Evolutionary conservation across 2,329 filamentous ascomycete species (phyloP).

Genomic region (Cercospora sp.): DNA sequence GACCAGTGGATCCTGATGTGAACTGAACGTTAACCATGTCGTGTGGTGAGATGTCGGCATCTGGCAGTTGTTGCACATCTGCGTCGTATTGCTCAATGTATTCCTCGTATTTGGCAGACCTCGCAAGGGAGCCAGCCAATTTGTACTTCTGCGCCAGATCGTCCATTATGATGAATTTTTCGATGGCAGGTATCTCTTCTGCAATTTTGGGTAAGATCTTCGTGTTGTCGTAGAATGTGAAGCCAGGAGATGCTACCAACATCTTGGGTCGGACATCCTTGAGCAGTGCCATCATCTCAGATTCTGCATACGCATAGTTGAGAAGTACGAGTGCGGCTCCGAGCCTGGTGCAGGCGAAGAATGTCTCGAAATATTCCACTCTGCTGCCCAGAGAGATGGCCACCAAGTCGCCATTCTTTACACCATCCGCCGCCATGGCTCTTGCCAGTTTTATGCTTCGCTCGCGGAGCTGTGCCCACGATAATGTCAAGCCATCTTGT

Average conservation of each 20-base stretch:
- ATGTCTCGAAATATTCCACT: conserved; percentile 36
- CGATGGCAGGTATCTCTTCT: conserved; percentile 42
- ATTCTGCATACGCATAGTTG: conserved; percentile 73
- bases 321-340: conserved; percentile 61
- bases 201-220: conserved; percentile 55
- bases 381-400: conserved; percentile 36
- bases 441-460: conserved; percentile 32
- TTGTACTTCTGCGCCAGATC: conserved; percentile 32
- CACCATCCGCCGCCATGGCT: conserved; percentile 33
- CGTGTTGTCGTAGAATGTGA: conserved; percentile 61
- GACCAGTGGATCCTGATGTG: conserved; percentile 68
- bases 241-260: conserved; percentile 65
- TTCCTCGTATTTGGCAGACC: conserved; percentile 29
- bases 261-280: conserved; percentile 68
- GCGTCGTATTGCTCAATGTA: conserved; percentile 29
- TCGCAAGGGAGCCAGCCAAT: conserved; percentile 20
- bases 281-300: conserved; percentile 67
- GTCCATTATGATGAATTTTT: conserved; percentile 57
- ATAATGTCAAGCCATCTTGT: conserved; percentile 27
- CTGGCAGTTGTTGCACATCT: conserved; percentile 22
- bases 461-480: conserved; percentile 30
- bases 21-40: conserved; percentile 49
- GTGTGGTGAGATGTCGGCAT: conserved; percentile 31
- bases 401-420: conserved; percentile 34
- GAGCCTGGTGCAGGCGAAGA: conserved; percentile 38